These are phyloP conservation scores for Claviceps fusiformis DNA, from an alignment of 2,329 filamentous ascomycete genomes.

Conservation along the genomic window DNA sequence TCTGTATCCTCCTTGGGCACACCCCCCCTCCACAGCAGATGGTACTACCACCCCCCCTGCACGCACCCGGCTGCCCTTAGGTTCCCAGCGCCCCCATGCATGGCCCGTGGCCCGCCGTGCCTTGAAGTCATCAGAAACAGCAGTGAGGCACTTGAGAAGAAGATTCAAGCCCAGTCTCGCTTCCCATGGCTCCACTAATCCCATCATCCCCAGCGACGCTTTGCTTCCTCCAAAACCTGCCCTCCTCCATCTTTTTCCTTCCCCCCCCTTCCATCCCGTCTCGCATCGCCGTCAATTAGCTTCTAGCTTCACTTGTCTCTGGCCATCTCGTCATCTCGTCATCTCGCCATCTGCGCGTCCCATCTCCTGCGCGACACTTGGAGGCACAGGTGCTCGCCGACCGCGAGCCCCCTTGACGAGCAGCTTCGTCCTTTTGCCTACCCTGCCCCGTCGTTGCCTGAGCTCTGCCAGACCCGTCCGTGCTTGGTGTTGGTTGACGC, in stretches of 20 bases:
- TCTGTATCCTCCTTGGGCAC: no score
- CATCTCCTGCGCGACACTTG: conserved; percentile 1
- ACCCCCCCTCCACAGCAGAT: not conserved
- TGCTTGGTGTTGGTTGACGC: not conserved
- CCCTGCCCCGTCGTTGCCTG: not conserved
- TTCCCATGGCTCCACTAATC: conserved; percentile 11
- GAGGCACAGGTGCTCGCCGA: not conserved
- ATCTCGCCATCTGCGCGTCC: conserved; percentile 7
- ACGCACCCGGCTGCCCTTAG: conserved; percentile 6
- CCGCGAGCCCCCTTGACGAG: not conserved
- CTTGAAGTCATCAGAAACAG: not conserved
- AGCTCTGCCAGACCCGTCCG: not conserved
- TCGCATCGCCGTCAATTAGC: conserved; percentile 12
- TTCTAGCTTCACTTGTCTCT: conserved; percentile 6
- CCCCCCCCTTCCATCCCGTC: conserved; percentile 8
- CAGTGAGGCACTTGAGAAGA: no score
- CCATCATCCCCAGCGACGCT: conserved; percentile 12
- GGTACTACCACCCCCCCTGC: conserved; percentile 9
- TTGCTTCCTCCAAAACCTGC: conserved; percentile 14
- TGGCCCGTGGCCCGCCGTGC: conserved; percentile 2
- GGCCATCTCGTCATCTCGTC: no score
- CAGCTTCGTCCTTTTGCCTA: not conserved
- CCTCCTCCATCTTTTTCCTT: conserved; percentile 13
- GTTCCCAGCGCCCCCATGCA: conserved; percentile 4
- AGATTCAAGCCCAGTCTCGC: conserved; percentile 9